Evolutionary conservation across 2,329 filamentous ascomycete species (phyloP).

Genomic region (Cryoendolithus antarcticus): DNA sequence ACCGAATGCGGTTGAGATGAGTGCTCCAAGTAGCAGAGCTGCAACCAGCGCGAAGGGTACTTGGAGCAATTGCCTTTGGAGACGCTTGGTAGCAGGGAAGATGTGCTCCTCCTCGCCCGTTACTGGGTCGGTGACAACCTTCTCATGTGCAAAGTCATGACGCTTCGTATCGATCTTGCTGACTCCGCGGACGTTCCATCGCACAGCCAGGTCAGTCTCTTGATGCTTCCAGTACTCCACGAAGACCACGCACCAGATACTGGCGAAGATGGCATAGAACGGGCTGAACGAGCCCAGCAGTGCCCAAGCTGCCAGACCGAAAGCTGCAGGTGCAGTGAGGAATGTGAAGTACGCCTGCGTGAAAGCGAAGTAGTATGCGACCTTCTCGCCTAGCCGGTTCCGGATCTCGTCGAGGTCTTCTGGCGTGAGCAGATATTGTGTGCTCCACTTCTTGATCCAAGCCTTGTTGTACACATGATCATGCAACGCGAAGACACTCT

Average conservation of each 20-base stretch:
- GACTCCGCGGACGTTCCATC: slow-evolving; percentile 81
- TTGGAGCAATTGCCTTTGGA: slow-evolving; percentile 66
- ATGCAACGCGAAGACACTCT: slow-evolving; percentile 38
- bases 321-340: slow-evolving; percentile 63
- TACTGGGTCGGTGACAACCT: slow-evolving; percentile 62
- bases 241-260: slow-evolving; percentile 79
- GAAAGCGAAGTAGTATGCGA: slow-evolving; percentile 94
- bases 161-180: slow-evolving; percentile 68
- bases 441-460: slow-evolving; percentile 41
- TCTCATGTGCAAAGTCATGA: slow-evolving; percentile 67
- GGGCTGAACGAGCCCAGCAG: slow-evolving; percentile 76
- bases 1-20: slow-evolving; percentile 78
- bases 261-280: slow-evolving; percentile 64
- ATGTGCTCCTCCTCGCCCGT: slow-evolving; percentile 67
- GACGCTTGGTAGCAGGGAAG: slow-evolving; percentile 65
- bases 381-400: slow-evolving; percentile 44
- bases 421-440: slow-evolving; percentile 32
- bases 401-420: slow-evolving; percentile 40
- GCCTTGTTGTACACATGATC: slow-evolving; percentile 40
- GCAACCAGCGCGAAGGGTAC: slow-evolving; percentile 74
- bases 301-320: slow-evolving; percentile 67
- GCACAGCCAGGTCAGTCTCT: slow-evolving; percentile 70
- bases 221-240: slow-evolving; percentile 96
- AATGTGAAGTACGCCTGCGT: slow-evolving; percentile 82
- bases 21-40: slow-evolving; percentile 56